Percentiles rank a stretch among this genome's conserved stretches.
These are phyloP conservation scores for Ogataea siamensis DNA, from an alignment of 805 yeast species.

Conservation along the genomic window DNA sequence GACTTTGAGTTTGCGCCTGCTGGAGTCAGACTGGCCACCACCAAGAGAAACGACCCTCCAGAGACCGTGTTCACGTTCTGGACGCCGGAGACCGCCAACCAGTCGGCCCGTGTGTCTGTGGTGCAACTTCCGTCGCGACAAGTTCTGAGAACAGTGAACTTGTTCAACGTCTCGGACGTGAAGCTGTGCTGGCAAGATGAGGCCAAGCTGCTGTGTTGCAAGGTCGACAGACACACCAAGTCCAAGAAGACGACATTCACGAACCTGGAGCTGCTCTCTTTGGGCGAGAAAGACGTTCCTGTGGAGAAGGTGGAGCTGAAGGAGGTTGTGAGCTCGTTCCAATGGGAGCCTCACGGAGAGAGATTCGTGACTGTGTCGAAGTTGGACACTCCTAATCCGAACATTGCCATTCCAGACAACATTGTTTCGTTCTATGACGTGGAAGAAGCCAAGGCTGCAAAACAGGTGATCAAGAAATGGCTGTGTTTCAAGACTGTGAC, in stretches of 20 bases:
- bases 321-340: conserved; percentile 82
- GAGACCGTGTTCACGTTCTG: conserved; percentile 82
- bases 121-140: conserved; percentile 83
- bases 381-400: conserved; percentile 47
- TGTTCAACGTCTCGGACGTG: conserved; percentile 92
- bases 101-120: conserved; percentile 90
- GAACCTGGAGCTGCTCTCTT: conserved; percentile 86
- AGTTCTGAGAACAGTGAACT: conserved; percentile 84
- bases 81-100: conserved; percentile 91
- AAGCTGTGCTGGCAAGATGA: conserved; percentile 92
- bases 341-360: conserved; percentile 94
- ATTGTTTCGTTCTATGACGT: conserved; percentile 75
- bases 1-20: conserved; percentile 97
- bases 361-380: conserved; percentile 80
- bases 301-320: conserved; percentile 92
- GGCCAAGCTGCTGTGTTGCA: conserved; percentile 81
- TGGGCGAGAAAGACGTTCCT: conserved; percentile 86
- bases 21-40: conserved; percentile 63
- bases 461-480: conserved; percentile 32
- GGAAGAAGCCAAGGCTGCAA: conserved; percentile 53
- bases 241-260: conserved; percentile 89
- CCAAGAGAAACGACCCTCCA: conserved; percentile 47
- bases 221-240: conserved; percentile 96
- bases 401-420: conserved; percentile 66
- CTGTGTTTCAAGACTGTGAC: conserved; percentile 54